phyloP scores from a whole-genome alignment of 2,329 filamentous ascomycete species.

The Diaporthe vexans region DNA sequence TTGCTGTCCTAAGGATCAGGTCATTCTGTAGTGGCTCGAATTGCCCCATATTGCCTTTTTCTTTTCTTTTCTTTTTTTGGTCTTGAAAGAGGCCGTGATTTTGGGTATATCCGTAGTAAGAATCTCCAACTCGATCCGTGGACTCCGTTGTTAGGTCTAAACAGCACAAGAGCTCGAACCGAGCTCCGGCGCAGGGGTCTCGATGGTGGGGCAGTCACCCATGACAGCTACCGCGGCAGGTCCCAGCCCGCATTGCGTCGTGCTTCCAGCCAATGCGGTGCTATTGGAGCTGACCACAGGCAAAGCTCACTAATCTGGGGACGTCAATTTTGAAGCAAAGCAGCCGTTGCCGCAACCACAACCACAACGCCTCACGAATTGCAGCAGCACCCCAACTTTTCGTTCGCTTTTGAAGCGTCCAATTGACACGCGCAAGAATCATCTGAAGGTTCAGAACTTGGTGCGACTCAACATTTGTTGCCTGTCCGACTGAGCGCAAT shows the following conservation, averaged over 20 bases:
- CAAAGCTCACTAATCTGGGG: slow-evolving; percentile 13
- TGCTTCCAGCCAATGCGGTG: background rate
- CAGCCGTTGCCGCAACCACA: background rate
- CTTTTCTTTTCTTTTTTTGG: background rate
- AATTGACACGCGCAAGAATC: background rate
- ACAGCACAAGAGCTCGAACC: slow-evolving; percentile 13
- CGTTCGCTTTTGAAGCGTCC: background rate
- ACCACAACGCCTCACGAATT: background rate
- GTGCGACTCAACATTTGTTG: background rate
- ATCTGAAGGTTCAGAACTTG: background rate
- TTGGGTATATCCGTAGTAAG: background rate
- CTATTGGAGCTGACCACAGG: slow-evolving; percentile 12
- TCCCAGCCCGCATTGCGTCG: background rate
- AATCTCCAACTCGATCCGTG: slow-evolving; percentile 10
- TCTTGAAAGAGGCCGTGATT: slow-evolving; percentile 13
- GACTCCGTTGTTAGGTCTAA: background rate
- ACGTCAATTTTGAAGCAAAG: slow-evolving; percentile 16
- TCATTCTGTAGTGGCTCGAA: slow-evolving; percentile 95
- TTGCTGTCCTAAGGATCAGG: slow-evolving; percentile 88
- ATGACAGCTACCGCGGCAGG: slow-evolving; percentile 4
- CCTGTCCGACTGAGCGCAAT: slow-evolving; percentile 16
- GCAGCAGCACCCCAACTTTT: background rate
- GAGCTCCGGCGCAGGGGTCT: slow-evolving; percentile 18
- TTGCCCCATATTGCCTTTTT: slow-evolving; percentile 39
- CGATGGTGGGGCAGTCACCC: background rate